phyloP scores from a whole-genome alignment of 306 rosid species.

The Lathyrus oleraceus region DNA sequence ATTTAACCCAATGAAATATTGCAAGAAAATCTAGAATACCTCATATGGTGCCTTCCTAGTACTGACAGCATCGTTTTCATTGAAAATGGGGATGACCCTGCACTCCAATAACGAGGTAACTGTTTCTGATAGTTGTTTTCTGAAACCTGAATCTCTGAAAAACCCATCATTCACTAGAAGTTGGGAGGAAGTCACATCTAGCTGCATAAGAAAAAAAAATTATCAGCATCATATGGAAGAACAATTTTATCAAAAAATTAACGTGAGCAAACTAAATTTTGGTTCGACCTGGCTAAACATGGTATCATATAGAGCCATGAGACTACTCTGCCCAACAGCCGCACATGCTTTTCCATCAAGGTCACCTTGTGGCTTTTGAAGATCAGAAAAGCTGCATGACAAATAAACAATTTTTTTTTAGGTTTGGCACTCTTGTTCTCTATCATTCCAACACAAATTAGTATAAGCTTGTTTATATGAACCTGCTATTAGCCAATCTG shows the following conservation, averaged over 20 bases:
- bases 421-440: conserved; percentile 3
- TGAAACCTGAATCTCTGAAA: conserved; percentile 69
- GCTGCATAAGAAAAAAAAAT: conserved; percentile 57
- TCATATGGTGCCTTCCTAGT: conserved; percentile 86
- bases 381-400: conserved; percentile 84
- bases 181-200: conserved; percentile 94
- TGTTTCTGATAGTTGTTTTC: conserved; percentile 81
- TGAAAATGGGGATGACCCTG: conserved; percentile 90
- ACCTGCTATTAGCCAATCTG: conserved; percentile 93
- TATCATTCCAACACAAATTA: background rate
- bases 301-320: conserved; percentile 97
- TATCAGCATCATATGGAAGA: conserved; percentile 37
- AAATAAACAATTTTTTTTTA: conserved; percentile 23
- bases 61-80: conserved; percentile 97
- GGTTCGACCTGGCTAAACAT: conserved; percentile 88
- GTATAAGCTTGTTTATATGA: background rate
- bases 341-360: conserved; percentile 97
- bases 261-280: background rate
- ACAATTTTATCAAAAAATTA: background rate
- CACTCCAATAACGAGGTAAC: conserved; percentile 60
- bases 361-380: conserved; percentile 71
- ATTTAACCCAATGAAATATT: conserved; percentile 16
- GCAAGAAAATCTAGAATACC: conserved; percentile 44
- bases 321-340: conserved; percentile 96
- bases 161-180: conserved; percentile 92